These are phyloP conservation scores for Nicotiana obtusifolia DNA, from an alignment of 257 asterid species.

Conservation along the genomic window DNA sequence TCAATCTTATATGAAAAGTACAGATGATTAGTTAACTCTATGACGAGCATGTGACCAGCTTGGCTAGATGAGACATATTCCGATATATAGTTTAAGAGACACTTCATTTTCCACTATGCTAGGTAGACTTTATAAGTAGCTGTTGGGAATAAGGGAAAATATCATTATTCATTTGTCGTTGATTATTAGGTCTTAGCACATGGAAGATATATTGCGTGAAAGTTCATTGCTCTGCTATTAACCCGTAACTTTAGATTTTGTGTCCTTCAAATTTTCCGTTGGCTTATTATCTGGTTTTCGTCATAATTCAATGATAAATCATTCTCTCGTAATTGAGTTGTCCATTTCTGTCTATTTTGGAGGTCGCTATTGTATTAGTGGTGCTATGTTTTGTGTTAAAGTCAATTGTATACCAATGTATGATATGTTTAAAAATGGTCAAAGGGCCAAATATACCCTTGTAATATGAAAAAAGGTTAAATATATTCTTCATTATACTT, in stretches of 20 bases:
- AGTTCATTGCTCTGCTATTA: background rate
- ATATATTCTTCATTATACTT: too few species aligned
- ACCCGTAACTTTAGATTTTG: background rate
- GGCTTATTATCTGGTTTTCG: background rate
- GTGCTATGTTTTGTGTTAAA: too few species aligned
- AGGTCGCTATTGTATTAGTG: too few species aligned
- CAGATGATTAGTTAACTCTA: background rate
- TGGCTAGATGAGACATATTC: background rate
- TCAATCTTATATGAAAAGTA: background rate
- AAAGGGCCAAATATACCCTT: too few species aligned
- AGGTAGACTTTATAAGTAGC: background rate
- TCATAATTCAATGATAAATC: background rate
- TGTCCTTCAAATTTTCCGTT: background rate
- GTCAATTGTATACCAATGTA: too few species aligned
- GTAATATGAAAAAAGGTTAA: too few species aligned
- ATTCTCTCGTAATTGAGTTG: too few species aligned
- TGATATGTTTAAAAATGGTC: too few species aligned
- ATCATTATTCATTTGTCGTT: constrained; percentile 4
- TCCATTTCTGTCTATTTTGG: too few species aligned
- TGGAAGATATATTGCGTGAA: background rate
- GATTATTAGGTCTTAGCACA: background rate
- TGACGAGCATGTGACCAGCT: constrained; percentile 4
- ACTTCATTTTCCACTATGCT: background rate
- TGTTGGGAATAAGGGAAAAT: background rate
- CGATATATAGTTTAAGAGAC: background rate